phyloP scores from a whole-genome alignment of 305 asterid genomes.

The Withania somnifera region DNA sequence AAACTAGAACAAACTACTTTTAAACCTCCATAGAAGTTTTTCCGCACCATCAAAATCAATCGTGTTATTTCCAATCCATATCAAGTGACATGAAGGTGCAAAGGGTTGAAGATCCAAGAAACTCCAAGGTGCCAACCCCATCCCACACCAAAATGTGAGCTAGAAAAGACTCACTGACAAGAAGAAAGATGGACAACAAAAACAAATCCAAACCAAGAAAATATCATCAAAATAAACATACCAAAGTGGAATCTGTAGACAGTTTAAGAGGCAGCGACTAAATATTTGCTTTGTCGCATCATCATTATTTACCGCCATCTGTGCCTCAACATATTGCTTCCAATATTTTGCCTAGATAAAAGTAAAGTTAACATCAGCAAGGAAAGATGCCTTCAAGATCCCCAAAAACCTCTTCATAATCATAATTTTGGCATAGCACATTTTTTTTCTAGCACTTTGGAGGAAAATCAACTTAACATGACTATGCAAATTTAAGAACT shows the following conservation, averaged over 20 bases:
- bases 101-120: background rate
- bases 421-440: background rate
- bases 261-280: constrained; percentile 86
- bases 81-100: background rate
- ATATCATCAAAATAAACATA: constrained; percentile 10
- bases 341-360: constrained; percentile 68
- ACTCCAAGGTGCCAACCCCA: background rate
- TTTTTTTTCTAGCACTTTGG: background rate
- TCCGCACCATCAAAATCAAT: background rate
- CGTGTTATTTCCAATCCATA: background rate
- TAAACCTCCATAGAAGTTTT: background rate
- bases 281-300: constrained; percentile 78
- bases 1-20: background rate
- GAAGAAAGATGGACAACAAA: background rate
- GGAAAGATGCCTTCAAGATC: background rate
- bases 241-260: constrained; percentile 91
- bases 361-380: constrained; percentile 11
- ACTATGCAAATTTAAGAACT: background rate
- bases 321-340: constrained; percentile 93
- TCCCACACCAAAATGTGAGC: constrained; percentile 6
- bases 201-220: background rate
- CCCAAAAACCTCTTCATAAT: background rate
- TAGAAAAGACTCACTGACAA: background rate
- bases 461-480: background rate
- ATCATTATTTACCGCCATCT: constrained; percentile 79